Conservation (phyloP, 345 rosid genomes). For the Brassica napus region DNA sequence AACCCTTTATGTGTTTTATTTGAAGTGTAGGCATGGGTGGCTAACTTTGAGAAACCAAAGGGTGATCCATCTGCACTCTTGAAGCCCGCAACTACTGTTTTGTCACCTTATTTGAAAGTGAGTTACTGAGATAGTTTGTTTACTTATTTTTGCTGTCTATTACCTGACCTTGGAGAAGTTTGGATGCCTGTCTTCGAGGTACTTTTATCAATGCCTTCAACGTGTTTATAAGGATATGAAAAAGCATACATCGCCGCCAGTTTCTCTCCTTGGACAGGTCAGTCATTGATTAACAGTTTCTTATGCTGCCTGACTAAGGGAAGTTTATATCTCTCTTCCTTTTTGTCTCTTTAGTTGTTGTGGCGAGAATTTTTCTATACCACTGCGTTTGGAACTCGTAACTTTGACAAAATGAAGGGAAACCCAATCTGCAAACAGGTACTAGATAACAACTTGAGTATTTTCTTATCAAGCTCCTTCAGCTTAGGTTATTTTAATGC, state of each 20-base stretch:
- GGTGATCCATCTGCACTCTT: constrained; percentile 87
- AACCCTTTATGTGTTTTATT: constrained; percentile 3
- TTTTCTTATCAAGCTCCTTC: constrained; percentile 6
- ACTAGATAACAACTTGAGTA: not conserved
- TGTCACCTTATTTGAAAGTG: constrained; percentile 94
- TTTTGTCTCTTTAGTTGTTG: constrained; percentile 52
- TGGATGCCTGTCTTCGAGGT: constrained; percentile 97
- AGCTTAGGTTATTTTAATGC: not conserved
- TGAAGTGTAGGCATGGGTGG: constrained; percentile 74
- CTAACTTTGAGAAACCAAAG: constrained; percentile 95
- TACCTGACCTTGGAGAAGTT: constrained; percentile 60
- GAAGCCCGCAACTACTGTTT: constrained; percentile 84
- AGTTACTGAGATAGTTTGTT: constrained; percentile 32
- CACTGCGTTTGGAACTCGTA: constrained; percentile 80
- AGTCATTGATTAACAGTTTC: constrained; percentile 15
- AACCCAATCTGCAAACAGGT: constrained; percentile 93
- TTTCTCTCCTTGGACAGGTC: constrained; percentile 95
- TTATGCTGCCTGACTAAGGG: not conserved
- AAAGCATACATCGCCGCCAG: constrained; percentile 85
- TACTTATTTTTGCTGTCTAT: not conserved
- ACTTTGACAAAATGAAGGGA: constrained; percentile 83
- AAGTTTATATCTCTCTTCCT: constrained; percentile 13
- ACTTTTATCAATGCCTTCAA: constrained; percentile 80
- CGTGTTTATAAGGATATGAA: constrained; percentile 60
- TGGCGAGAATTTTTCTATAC: constrained; percentile 97